Percentiles rank a stretch among this genome's conserved stretches.
phyloP scores from a whole-genome alignment of 352 stramenopile genomes.

The Elongisporangium senticosum region DNA sequence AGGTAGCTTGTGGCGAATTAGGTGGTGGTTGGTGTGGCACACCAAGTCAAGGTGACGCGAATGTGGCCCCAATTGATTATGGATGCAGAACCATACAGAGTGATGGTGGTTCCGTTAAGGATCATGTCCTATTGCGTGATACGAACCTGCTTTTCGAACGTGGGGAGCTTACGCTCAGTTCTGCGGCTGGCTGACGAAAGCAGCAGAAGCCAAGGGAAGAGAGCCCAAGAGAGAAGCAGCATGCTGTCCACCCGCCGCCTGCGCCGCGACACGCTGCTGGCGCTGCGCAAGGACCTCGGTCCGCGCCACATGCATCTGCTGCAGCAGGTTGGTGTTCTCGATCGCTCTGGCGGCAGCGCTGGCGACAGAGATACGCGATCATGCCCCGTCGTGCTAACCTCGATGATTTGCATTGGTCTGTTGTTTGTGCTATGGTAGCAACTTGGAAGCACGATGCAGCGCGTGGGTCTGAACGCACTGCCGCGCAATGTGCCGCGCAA shows the following conservation, averaged over 20 bases:
- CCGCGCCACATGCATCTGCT: slow-evolving; percentile 63
- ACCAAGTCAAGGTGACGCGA: slow-evolving; percentile 8
- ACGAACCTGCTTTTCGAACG: not conserved
- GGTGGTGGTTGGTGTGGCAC: slow-evolving; percentile 1
- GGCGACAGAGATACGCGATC: slow-evolving; percentile 3
- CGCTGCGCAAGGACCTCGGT: slow-evolving; percentile 47
- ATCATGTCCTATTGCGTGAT: slow-evolving; percentile 5
- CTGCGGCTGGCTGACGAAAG: slow-evolving; percentile 12
- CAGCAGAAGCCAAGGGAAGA: slow-evolving; percentile 3
- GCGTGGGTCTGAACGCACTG: slow-evolving; percentile 35
- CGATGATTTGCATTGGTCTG: not conserved
- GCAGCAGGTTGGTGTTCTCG: slow-evolving; percentile 44
- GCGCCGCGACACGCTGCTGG: slow-evolving; percentile 42
- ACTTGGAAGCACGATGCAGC: slow-evolving; percentile 53
- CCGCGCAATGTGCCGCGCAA: slow-evolving; percentile 25
- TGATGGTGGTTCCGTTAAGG: not conserved
- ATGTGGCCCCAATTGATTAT: slow-evolving; percentile 4
- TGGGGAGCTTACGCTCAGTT: not conserved
- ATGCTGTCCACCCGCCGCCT: slow-evolving; percentile 57
- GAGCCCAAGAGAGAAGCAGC: slow-evolving; percentile 1
- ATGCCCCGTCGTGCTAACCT: not conserved
- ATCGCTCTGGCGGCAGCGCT: slow-evolving; percentile 1
- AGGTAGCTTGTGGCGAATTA: not conserved
- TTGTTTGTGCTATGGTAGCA: slow-evolving; percentile 28
- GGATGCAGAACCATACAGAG: not conserved